Percentiles rank a stretch among this genome's conserved stretches.
Conservation (phyloP, 306 rosid genomes). For the Datisca glomerata region DNA sequence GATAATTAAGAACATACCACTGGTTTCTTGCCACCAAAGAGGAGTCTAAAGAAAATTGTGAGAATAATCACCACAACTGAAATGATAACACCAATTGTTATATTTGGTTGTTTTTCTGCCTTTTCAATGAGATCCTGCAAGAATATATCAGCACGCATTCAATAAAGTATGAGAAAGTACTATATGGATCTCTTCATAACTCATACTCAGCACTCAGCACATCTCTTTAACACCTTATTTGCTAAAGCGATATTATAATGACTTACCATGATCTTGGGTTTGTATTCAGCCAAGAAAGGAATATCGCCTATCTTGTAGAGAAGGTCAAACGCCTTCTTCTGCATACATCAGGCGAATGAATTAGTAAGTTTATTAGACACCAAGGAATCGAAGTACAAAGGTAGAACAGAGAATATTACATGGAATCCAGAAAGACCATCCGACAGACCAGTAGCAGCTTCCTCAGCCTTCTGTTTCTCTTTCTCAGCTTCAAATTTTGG, state of each 20-base stretch:
- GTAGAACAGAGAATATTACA: conserved; percentile 26
- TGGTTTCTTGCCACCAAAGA: conserved; percentile 72
- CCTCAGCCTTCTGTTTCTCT: conserved; percentile 71
- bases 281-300: conserved; percentile 57
- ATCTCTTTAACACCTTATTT: too few species aligned
- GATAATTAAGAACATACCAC: conserved; percentile 5
- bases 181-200: too few species aligned
- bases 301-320: conserved; percentile 77
- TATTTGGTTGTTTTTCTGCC: conserved; percentile 72
- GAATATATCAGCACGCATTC: conserved; percentile 1
- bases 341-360: conserved; percentile 12
- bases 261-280: conserved; percentile 49
- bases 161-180: too few species aligned
- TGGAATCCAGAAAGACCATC: conserved; percentile 52
- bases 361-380: not conserved
- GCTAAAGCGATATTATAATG: too few species aligned
- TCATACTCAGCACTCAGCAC: too few species aligned
- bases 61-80: conserved; percentile 41
- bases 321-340: conserved; percentile 76
- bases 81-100: conserved; percentile 58
- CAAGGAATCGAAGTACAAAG: not conserved
- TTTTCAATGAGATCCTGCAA: conserved; percentile 68
- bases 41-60: conserved; percentile 39
- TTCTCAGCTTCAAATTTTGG: conserved; percentile 71
- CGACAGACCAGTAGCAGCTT: conserved; percentile 38